These are phyloP conservation scores for Wallacemonas collosoma DNA, from an alignment of 208 protist genomes.

Conservation along the genomic window DNA sequence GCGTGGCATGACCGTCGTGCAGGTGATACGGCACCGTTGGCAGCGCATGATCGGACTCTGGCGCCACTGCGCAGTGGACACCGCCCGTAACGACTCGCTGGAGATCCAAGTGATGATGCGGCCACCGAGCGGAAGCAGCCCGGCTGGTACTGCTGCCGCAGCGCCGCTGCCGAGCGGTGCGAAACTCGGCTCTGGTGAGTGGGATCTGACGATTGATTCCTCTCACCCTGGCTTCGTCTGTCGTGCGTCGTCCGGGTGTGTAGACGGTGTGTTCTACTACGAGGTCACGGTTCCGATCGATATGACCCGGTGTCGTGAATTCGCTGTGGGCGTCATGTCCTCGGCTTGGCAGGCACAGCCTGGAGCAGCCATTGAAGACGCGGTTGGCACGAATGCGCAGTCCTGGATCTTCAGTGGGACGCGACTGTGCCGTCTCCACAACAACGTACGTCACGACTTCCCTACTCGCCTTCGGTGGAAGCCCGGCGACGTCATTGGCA, in stretches of 20 bases:
- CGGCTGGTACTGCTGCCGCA: conserved; percentile 12
- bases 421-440: conserved; percentile 63
- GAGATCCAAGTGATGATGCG: neutral
- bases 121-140: conserved; percentile 19
- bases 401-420: conserved; percentile 86
- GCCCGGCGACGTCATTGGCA: conserved; percentile 78
- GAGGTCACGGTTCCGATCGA: conserved; percentile 70
- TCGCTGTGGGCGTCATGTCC: conserved; percentile 72
- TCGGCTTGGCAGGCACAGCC: conserved; percentile 20
- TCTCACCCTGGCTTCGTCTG: neutral
- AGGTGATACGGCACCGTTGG: conserved; percentile 51
- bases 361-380: conserved; percentile 20
- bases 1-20: conserved; percentile 38
- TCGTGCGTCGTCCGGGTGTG: conserved; percentile 75
- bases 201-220: conserved; percentile 32
- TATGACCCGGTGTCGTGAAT: conserved; percentile 34
- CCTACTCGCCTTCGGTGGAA: conserved; percentile 72
- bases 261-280: conserved; percentile 83
- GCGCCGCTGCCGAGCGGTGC: conserved; percentile 25
- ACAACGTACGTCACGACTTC: conserved; percentile 70
- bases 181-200: conserved; percentile 43
- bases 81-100: neutral
- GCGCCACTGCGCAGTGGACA: conserved; percentile 31
- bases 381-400: conserved; percentile 66
- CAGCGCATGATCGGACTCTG: conserved; percentile 47